These are phyloP conservation scores for Suillus discolor DNA, from an alignment of 768 basidiomycete genomes.

Conservation along the genomic window DNA sequence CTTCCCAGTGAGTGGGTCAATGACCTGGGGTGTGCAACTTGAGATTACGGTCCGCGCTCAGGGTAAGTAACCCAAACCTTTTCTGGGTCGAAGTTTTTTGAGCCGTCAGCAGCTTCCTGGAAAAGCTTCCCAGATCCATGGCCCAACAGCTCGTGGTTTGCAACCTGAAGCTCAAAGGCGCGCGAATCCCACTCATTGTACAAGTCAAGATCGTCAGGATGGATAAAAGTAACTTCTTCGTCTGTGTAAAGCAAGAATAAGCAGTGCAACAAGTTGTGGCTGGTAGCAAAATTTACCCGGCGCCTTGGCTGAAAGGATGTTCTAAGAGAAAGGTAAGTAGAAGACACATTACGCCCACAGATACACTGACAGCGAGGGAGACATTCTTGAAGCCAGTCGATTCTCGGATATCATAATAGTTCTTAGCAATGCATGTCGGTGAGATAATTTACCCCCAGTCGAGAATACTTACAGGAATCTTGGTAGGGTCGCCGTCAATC, in stretches of 20 bases:
- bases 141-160: conserved; percentile 87
- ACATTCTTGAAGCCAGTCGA: conserved; percentile 89
- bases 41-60: conserved; percentile 5
- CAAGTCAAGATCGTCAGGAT: conserved; percentile 71
- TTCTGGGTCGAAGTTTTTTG: conserved; percentile 78
- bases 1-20: conserved; percentile 80
- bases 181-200: conserved; percentile 79
- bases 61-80: conserved; percentile 38
- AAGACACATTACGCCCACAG: background rate
- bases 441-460: background rate
- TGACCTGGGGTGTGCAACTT: conserved; percentile 47
- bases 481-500: background rate
- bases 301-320: conserved; percentile 86
- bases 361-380: conserved; percentile 65
- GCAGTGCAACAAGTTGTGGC: background rate
- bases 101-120: conserved; percentile 74
- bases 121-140: conserved; percentile 87
- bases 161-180: conserved; percentile 87
- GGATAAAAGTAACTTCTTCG: conserved; percentile 81
- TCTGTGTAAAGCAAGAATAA: conserved; percentile 39
- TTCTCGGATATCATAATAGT: conserved; percentile 85
- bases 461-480: conserved; percentile 61
- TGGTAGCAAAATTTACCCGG: conserved; percentile 53
- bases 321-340: conserved; percentile 40
- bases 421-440: conserved; percentile 37